Evolutionary conservation across 805 yeast genomes (phyloP), one percentile per base, ranked within the genome.

Genomic region (Gaillardinia entomophila): DNA sequence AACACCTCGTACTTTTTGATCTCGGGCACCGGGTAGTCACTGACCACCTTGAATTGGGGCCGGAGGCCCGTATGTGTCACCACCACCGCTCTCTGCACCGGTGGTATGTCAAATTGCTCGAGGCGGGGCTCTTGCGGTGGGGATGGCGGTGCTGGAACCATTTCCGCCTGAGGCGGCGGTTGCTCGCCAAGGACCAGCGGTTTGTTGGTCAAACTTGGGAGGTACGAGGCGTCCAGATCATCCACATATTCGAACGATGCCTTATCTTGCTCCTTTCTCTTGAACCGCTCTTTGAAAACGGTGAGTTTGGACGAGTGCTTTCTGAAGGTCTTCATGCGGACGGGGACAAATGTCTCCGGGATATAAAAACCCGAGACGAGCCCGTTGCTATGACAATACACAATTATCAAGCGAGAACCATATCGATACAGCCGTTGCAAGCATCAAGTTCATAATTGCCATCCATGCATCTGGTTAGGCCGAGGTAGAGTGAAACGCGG

Each of bases 11-110:
- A 15, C 14, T 14, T 12, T 16, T 27, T 27, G 14, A 11, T 6
- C 18, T 27, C 30, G 7, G 30, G 30, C 16, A 27, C 30, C 23
- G 30, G 30, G 10, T 27, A 27, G 18, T 27, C 30, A 7, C 10
- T 11, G 6, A 27, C 30, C 13, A 27, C 6, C 6, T n/a, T 15
- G 14, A 27, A 16, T 15, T 27, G 16, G 16, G 27, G 27, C 15
- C 11, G 6, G 16, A 6, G 10, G 15, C 27, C 27, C 10, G 15
- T 25, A 6, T 25, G 16, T 13, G 16, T 15, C 15, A 25, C 27
- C 16, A 25, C 15, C 27, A 25, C 27, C 11, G 27, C 27, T 25
- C 11, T 25, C 11, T 25, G 27, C 16, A 25, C 27, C 16, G 6
- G 6, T 25, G 27, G 27, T 6, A 25, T 25, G 15, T 25, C 27